Conservation (phyloP, 2,329 filamentous ascomycete genomes). For the Ascochyta fabae region DNA sequence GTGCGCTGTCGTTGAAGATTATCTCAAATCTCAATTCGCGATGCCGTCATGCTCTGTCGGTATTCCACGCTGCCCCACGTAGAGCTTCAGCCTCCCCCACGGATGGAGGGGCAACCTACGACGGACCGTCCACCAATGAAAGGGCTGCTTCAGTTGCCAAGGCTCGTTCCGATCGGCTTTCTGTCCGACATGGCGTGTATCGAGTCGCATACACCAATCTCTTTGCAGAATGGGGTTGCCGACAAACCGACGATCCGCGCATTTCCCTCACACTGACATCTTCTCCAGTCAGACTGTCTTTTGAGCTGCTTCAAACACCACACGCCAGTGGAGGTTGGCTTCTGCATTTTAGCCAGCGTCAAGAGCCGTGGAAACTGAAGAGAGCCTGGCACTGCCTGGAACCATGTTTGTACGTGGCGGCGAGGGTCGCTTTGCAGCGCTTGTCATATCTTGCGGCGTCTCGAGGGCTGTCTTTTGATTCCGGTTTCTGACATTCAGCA, state of each 20-base stretch:
- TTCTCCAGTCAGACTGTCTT: background rate
- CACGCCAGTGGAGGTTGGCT: no score
- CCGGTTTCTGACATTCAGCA: background rate
- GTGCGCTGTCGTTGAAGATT: background rate
- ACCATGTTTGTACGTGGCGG: background rate
- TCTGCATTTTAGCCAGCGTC: no score
- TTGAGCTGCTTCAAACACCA: background rate
- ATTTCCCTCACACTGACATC: background rate
- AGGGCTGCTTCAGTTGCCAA: background rate
- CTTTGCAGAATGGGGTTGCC: constrained; percentile 14
- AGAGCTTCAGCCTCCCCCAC: constrained; percentile 17
- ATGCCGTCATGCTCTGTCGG: constrained; percentile 11
- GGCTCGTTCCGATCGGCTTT: constrained; percentile 12
- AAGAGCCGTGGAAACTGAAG: no score
- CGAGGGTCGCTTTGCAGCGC: no score
- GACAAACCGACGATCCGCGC: constrained; percentile 5
- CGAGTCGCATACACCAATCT: constrained; percentile 11
- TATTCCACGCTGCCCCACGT: constrained; percentile 12
- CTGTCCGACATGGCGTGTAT: background rate
- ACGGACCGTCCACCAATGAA: constrained; percentile 11
- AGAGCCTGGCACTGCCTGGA: background rate
- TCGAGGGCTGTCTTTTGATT: background rate
- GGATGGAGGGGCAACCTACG: constrained; percentile 10
- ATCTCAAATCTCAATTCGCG: constrained; percentile 2
- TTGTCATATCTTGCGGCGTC: no score